These are phyloP conservation scores for Daldinia bambusicola DNA, from an alignment of 495 filamentous ascomycete genomes.

Conservation along the genomic window DNA sequence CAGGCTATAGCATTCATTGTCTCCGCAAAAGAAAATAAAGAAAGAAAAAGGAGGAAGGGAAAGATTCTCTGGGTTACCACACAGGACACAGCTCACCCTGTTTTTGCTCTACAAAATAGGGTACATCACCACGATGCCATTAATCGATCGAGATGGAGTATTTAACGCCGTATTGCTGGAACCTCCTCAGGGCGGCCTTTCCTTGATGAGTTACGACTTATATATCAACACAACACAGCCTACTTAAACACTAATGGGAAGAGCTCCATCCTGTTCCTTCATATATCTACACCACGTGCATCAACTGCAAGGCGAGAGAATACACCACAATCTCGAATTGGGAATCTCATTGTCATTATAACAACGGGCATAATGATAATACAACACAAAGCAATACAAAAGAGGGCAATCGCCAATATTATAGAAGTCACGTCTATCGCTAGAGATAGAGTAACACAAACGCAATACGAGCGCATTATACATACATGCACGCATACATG, in stretches of 20 bases:
- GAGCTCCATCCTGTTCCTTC: not conserved
- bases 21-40: not conserved
- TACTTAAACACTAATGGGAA: not conserved
- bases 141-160: too few species aligned
- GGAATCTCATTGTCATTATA: not conserved
- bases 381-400: not conserved
- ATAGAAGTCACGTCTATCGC: too few species aligned
- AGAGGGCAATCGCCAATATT: not conserved
- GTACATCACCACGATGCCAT: not conserved
- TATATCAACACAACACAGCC: not conserved
- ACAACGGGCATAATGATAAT: not conserved
- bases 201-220: not conserved
- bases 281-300: not conserved
- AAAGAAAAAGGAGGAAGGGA: too few species aligned
- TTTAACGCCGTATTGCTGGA: too few species aligned
- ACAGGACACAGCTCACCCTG: not conserved
- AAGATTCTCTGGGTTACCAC: not conserved
- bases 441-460: too few species aligned
- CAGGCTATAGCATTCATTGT: not conserved
- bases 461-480: too few species aligned
- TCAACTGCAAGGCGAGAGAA: not conserved
- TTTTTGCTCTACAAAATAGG: not conserved
- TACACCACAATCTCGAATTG: not conserved
- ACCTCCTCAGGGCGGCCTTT: not conserved
- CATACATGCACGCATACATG: too few species aligned